Evolutionary conservation across 106 monocot genomes (phyloP).

Genomic region (Phalaenopsis aphrodite): DNA sequence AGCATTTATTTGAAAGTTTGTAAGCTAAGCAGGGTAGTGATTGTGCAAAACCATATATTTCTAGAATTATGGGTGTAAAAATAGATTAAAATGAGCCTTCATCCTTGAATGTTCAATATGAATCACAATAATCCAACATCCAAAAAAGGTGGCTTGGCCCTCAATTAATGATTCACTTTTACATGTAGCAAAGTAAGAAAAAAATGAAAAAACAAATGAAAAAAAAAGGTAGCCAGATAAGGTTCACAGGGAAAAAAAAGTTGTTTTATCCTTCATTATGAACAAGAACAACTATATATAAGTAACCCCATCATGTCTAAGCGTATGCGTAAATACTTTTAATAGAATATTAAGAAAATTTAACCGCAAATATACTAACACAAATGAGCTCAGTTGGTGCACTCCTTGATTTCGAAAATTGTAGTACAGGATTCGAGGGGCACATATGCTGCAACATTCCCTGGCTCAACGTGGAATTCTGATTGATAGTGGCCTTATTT

Average conservation of each 20-base stretch:
- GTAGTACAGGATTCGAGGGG: no score
- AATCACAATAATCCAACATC: background rate
- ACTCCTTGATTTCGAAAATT: no score
- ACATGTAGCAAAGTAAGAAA: background rate
- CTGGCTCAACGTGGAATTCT: no score
- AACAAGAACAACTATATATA: background rate
- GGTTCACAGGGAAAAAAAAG: background rate
- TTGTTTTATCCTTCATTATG: constrained; percentile 4
- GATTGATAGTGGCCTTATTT: background rate
- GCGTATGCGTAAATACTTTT: no score
- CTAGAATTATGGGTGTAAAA: background rate
- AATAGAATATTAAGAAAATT: no score
- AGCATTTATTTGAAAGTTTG: background rate
- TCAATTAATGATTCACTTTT: background rate
- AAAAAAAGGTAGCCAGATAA: background rate
- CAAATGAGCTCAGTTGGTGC: no score
- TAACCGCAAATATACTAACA: no score
- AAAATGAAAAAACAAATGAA: background rate
- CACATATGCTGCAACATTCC: no score
- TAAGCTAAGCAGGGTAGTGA: background rate
- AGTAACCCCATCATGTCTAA: background rate
- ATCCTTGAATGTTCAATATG: background rate
- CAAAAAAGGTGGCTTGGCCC: no score
- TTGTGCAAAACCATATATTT: background rate
- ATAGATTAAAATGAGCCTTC: background rate